A percentile compares a stretch with the other conserved stretches of the same genome.
Evolutionary conservation across 2,329 filamentous ascomycete genomes (phyloP).

Genomic region (Sporothrix brunneoviolacea): DNA sequence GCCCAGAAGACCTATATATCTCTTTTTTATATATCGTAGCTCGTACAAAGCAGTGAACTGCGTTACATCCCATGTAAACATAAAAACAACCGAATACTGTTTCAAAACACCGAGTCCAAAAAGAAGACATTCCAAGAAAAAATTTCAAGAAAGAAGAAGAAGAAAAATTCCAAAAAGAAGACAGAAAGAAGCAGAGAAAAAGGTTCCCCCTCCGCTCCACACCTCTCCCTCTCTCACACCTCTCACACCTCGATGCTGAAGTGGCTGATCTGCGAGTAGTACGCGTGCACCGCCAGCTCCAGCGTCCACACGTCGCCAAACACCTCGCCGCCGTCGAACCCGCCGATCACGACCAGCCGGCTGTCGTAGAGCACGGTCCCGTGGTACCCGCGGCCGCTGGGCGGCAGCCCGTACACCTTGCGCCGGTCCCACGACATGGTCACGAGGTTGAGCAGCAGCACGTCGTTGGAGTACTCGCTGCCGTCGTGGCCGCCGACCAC

Average conservation of each 20-base stretch:
- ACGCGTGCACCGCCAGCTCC: conserved; percentile 63
- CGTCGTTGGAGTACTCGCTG: conserved; percentile 62
- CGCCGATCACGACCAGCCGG: conserved; percentile 57
- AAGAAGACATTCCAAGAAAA: background rate
- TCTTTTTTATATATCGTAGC: too few species aligned
- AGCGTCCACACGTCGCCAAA: conserved; percentile 62
- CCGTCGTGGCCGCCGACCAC: conserved; percentile 65
- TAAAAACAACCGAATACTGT: too few species aligned
- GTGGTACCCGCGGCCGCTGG: conserved; percentile 60
- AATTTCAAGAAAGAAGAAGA: background rate
- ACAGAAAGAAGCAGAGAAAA: background rate
- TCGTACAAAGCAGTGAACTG: too few species aligned
- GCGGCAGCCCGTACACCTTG: conserved; percentile 56
- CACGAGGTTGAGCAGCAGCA: conserved; percentile 62
- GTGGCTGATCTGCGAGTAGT: conserved; percentile 68
- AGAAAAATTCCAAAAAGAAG: background rate
- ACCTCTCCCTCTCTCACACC: too few species aligned
- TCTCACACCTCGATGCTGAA: conserved; percentile 61
- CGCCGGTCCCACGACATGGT: conserved; percentile 69
- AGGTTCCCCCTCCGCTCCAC: too few species aligned
- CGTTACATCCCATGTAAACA: background rate
- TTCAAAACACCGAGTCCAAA: background rate
- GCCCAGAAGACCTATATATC: too few species aligned
- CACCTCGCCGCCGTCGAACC: conserved; percentile 61
- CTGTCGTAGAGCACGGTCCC: conserved; percentile 60